These are phyloP conservation scores for Sugiyamaella chiloensis DNA, from an alignment of 805 yeast species.

Conservation along the genomic window DNA sequence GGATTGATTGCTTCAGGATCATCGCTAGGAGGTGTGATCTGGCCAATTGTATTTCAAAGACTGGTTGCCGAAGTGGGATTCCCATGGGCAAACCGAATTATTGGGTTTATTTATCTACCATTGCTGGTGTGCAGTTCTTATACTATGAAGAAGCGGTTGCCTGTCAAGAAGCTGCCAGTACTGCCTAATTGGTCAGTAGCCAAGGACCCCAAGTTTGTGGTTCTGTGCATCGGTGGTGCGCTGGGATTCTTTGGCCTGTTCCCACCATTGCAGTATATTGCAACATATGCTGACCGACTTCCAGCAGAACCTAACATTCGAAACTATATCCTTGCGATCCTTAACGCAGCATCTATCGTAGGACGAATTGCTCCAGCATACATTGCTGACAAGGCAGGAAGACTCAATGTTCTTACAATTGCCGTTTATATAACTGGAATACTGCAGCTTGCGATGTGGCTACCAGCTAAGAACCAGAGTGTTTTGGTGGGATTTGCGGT, in stretches of 20 bases:
- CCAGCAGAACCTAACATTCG: constrained; percentile 20
- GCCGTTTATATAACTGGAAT: constrained; percentile 33
- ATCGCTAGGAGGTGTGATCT: constrained; percentile 51
- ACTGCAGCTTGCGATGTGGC: constrained; percentile 26
- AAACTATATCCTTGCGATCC: constrained; percentile 30
- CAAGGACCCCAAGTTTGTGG: constrained; percentile 23
- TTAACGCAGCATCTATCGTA: constrained; percentile 37
- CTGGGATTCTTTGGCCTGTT: constrained; percentile 28
- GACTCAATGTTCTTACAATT: constrained; percentile 39
- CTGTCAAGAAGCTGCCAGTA: constrained; percentile 6
- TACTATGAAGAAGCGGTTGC: constrained; percentile 13
- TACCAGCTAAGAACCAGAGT: constrained; percentile 20
- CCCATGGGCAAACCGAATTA: constrained; percentile 50
- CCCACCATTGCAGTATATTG: constrained; percentile 33
- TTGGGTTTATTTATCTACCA: constrained; percentile 39
- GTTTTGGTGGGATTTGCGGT: constrained; percentile 30
- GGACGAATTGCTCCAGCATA: constrained; percentile 50
- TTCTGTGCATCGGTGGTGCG: constrained; percentile 18
- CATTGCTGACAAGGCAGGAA: constrained; percentile 46
- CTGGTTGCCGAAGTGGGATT: constrained; percentile 47
- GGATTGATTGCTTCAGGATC: constrained; percentile 50
- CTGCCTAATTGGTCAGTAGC: constrained; percentile 27
- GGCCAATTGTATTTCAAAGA: constrained; percentile 42
- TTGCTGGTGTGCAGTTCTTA: constrained; percentile 8
- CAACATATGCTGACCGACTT: constrained; percentile 26